A percentile compares a stretch with the other conserved stretches of the same genome.
phyloP scores from a whole-genome alignment of 2,329 filamentous ascomycete species.

The Elsinoe perseae region DNA sequence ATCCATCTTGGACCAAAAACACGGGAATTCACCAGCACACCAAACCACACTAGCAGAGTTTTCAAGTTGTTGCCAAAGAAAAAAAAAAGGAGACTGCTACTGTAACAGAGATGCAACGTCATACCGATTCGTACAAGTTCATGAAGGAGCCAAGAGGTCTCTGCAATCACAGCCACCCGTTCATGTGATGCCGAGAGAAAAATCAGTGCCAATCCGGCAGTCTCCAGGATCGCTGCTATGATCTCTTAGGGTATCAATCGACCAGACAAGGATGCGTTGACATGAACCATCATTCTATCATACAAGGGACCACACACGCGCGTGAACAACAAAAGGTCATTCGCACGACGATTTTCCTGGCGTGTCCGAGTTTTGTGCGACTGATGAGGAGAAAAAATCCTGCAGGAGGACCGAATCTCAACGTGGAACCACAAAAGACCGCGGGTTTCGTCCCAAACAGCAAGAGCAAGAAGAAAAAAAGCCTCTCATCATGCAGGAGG shows the following conservation, averaged over 20 bases:
- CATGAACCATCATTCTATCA: too few relatives aligned
- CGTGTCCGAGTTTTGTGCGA: slow-evolving; percentile 1
- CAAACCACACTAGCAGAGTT: slow-evolving; percentile 8
- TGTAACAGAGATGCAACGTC: slow-evolving; percentile 1
- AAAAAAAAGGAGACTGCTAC: background rate
- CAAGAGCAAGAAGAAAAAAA: too few relatives aligned
- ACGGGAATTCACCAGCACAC: background rate
- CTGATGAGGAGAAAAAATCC: background rate
- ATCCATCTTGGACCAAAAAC: too few relatives aligned
- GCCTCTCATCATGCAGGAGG: too few relatives aligned
- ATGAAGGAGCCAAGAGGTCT: background rate
- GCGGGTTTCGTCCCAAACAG: too few relatives aligned
- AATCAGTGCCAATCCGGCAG: slow-evolving; percentile 3
- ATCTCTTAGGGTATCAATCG: background rate
- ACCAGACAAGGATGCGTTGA: background rate
- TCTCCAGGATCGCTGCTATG: background rate
- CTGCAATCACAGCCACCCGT: background rate
- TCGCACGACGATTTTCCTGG: too few relatives aligned
- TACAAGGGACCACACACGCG: too few relatives aligned
- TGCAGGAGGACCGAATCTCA: background rate
- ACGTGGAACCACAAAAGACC: background rate
- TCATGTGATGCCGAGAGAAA: slow-evolving; percentile 9
- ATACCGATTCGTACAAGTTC: background rate
- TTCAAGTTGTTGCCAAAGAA: background rate
- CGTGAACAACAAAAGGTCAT: too few relatives aligned